These are phyloP conservation scores for Avena eriantha DNA, from an alignment of 176 grass and related monocot species.

Conservation along the genomic window DNA sequence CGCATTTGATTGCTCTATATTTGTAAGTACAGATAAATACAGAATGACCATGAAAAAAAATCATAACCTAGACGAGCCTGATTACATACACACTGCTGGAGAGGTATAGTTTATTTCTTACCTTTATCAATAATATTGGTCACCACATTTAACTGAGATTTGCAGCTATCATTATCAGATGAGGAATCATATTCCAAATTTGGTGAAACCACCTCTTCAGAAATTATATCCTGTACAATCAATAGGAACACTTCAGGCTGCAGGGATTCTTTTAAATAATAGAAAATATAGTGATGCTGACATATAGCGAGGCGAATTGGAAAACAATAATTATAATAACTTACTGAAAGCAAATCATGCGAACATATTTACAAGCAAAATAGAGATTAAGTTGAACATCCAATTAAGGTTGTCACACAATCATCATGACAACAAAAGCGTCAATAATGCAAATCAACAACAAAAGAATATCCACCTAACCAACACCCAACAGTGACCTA, in stretches of 20 bases:
- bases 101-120: conserved; percentile 27
- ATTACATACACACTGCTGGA: neutral
- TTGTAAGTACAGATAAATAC: neutral
- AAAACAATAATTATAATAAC: neutral
- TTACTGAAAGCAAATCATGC: neutral
- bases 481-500: neutral
- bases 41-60: neutral
- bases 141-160: conserved; percentile 57
- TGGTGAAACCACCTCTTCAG: conserved; percentile 53
- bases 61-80: conserved; percentile 15
- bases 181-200: conserved; percentile 57
- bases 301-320: neutral
- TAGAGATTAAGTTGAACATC: neutral
- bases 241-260: conserved; percentile 1
- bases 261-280: conserved; percentile 20
- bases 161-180: conserved; percentile 50
- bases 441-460: neutral
- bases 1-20: neutral
- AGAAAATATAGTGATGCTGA: neutral
- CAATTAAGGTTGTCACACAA: neutral
- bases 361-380: conserved; percentile 18
- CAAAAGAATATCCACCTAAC: conserved; percentile 33
- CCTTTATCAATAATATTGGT: conserved; percentile 62
- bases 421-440: conserved; percentile 18
- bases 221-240: conserved; percentile 66